These are phyloP conservation scores for Cladophialophora psammophila DNA, from an alignment of 2,329 filamentous ascomycete species.

Conservation along the genomic window DNA sequence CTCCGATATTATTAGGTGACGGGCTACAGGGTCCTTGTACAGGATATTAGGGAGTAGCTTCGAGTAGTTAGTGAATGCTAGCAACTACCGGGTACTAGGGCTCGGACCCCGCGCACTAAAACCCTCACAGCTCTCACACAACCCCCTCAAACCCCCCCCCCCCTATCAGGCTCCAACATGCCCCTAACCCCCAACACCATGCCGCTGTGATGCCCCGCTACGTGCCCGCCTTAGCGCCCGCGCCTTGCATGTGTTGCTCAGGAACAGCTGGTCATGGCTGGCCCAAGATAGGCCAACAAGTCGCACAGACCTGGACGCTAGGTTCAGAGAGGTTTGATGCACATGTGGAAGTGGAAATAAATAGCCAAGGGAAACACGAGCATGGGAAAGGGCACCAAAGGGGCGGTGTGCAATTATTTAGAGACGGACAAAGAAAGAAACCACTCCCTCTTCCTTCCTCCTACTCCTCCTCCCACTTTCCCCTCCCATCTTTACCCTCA, in stretches of 20 bases:
- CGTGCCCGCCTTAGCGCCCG: slow-evolving; percentile 29
- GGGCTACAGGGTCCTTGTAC: not conserved
- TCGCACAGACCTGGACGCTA: slow-evolving; percentile 9
- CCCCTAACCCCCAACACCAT: not conserved
- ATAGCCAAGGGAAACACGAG: not conserved
- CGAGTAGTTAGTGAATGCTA: not conserved
- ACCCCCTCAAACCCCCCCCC: not conserved
- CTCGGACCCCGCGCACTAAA: slow-evolving; percentile 13
- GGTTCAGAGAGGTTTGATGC: slow-evolving; percentile 2
- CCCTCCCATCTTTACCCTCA: slow-evolving; percentile 4
- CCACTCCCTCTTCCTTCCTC: slow-evolving; percentile 7
- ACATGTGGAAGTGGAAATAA: slow-evolving; percentile 2
- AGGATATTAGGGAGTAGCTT: not conserved
- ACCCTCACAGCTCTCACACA: not conserved
- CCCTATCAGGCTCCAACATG: not conserved
- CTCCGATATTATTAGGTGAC: slow-evolving; percentile 1
- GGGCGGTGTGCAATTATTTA: slow-evolving; percentile 29
- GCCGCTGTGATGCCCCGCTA: not conserved
- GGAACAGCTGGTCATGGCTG: slow-evolving; percentile 22
- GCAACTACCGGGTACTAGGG: not conserved
- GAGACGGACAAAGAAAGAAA: slow-evolving; percentile 14
- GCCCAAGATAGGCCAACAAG: slow-evolving; percentile 5
- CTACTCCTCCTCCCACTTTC: slow-evolving; percentile 1
- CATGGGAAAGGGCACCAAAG: slow-evolving; percentile 5
- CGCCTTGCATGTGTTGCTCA: slow-evolving; percentile 25